Conservation (phyloP, 2,329 filamentous ascomycete genomes). For the Pleoardoris graminearum region DNA sequence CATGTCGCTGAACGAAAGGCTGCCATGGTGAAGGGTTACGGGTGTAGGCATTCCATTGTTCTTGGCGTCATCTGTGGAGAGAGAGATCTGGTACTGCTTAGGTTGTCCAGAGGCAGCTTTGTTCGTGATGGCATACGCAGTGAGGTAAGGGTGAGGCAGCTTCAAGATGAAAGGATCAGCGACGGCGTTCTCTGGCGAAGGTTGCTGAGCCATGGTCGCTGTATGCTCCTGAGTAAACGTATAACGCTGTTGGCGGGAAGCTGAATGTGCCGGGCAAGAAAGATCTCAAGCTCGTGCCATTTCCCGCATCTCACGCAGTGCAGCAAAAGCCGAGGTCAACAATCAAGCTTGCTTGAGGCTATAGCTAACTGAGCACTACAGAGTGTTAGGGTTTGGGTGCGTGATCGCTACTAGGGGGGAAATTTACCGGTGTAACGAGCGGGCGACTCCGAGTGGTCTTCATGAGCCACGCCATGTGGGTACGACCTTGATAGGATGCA, state of each 20-base stretch:
- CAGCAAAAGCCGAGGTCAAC: conserved; percentile 33
- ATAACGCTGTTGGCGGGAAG: conserved; percentile 6
- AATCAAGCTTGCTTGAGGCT: conserved; percentile 11
- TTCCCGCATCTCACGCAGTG: conserved; percentile 9
- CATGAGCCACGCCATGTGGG: conserved; percentile 30
- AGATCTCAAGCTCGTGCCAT: conserved; percentile 13
- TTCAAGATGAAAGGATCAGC: conserved; percentile 36
- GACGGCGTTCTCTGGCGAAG: conserved; percentile 16
- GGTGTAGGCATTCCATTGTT: conserved; percentile 29
- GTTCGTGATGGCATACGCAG: conserved; percentile 37
- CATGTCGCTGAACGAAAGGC: conserved; percentile 36
- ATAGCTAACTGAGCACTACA: conserved; percentile 21
- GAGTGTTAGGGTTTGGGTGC: conserved; percentile 22
- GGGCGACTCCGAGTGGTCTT: conserved; percentile 15
- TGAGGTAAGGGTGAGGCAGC: conserved; percentile 45
- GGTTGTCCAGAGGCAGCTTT: conserved; percentile 25
- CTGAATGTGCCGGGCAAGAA: conserved; percentile 6
- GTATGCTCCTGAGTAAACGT: conserved; percentile 1
- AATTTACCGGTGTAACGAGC: background rate
- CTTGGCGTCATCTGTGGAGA: conserved; percentile 22
- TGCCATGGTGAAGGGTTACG: conserved; percentile 31
- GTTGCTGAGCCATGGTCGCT: conserved; percentile 26
- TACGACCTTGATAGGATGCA: conserved; percentile 18
- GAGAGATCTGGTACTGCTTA: conserved; percentile 24
- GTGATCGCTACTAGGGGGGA: background rate